phyloP scores from a whole-genome alignment of 1,284 basidiomycete genomes.

The Anthracocystis panici-leucophaei region DNA sequence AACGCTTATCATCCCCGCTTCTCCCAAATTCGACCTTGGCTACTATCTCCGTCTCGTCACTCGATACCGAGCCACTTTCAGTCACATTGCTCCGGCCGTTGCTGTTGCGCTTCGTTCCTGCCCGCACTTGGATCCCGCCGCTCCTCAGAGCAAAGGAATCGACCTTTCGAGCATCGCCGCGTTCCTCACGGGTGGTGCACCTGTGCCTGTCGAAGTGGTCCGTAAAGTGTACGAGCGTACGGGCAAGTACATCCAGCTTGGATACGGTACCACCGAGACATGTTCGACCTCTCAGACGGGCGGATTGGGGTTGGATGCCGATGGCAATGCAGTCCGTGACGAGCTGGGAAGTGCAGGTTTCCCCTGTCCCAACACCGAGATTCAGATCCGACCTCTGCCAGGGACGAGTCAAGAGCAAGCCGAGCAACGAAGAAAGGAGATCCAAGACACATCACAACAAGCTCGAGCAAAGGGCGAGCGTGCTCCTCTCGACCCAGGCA shows the following conservation, averaged over 20 bases:
- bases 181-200: constrained; percentile 70
- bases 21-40: constrained; percentile 67
- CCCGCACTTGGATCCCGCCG: constrained; percentile 53
- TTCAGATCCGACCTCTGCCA: constrained; percentile 44
- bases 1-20: constrained; percentile 64
- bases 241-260: constrained; percentile 68
- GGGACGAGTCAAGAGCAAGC: constrained; percentile 29
- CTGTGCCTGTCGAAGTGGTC: constrained; percentile 68
- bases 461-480: constrained; percentile 39
- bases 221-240: constrained; percentile 68
- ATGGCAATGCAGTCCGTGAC: constrained; percentile 18
- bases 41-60: constrained; percentile 68
- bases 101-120: constrained; percentile 70
- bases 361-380: constrained; percentile 26
- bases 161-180: constrained; percentile 68
- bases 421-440: constrained; percentile 36
- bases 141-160: constrained; percentile 48
- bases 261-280: constrained; percentile 58
- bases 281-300: constrained; percentile 41
- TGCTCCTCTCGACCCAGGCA: constrained; percentile 38
- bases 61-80: constrained; percentile 67
- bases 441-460: constrained; percentile 21
- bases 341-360: constrained; percentile 56
- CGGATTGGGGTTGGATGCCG: constrained; percentile 33
- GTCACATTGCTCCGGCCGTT: constrained; percentile 71